Evolutionary conservation across 495 filamentous ascomycete genomes (phyloP), one percentile per base, ranked within the genome.

Genomic region (Aspergillus indologenus): DNA sequence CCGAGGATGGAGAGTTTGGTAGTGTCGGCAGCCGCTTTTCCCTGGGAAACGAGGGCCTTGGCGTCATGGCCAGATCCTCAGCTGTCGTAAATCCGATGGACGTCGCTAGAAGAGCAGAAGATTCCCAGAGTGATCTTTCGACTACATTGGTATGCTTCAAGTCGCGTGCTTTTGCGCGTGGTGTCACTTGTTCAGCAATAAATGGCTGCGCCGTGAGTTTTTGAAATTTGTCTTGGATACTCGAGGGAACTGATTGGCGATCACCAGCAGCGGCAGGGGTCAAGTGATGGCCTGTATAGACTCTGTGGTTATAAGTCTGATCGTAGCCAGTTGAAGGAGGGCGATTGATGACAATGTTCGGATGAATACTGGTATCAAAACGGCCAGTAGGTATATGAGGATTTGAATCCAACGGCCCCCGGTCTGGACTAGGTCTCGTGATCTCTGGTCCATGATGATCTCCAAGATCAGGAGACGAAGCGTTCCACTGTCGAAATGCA

Each of bases 21-120:
- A 80, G 64, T 6, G 76, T 75, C 3, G 77, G 77, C 15, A 80
- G 72, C 48, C 77, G 58, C 53, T 80, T 80, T 17, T 78, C 70
- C 23, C 62, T 64, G n/a, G 63, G 54, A 53, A 65, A 60, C 8
- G 60, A 58, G 1, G 68, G 63, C 2, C 65, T 75, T 29, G 74
- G 75, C 4, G 75, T 74, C 15, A 61, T 55, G 19, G 63, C 56
- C 26, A 70, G 66, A 19, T 68, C 57, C 1, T 48, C 34, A n/a
- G 58, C 23, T 9, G 43, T 42, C 18, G 57, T 24, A 14, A 54
- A 48, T 23, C 58, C 53, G 7, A 22, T 49, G 3, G 62, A 57
- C 17, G 61, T 60, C 23, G 49, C 22, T 17, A 61, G 58, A 51
- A 61, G 56, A 15, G 63, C 34, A n/a, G 65, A 62, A 1, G 51